phyloP scores from a whole-genome alignment of 345 rosid genomes.

The Sisymbrium irio region DNA sequence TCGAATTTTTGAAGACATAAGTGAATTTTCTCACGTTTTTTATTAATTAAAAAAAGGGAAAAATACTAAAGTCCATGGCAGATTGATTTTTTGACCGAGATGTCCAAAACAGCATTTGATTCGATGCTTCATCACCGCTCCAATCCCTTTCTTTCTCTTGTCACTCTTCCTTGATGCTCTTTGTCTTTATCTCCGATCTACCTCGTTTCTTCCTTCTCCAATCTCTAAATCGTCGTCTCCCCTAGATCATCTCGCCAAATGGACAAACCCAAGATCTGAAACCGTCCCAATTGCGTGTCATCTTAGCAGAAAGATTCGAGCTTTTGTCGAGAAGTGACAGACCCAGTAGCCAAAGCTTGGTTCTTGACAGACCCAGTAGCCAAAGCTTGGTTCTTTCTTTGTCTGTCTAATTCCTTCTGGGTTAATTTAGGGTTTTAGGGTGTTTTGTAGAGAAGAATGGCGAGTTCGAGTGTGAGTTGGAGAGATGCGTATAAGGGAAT shows the following conservation, averaged over 20 bases:
- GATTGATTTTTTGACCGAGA: too few relatives aligned
- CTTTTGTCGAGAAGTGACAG: not conserved
- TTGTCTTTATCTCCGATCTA: constrained; percentile 5
- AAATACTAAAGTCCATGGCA: too few relatives aligned
- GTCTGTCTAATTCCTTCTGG: not conserved
- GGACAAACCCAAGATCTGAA: constrained; percentile 24
- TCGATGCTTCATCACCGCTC: not conserved
- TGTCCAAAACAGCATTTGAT: too few relatives aligned
- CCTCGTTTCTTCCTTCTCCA: not conserved
- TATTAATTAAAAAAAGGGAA: too few relatives aligned
- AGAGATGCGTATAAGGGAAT: constrained; percentile 55
- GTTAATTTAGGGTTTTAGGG: constrained; percentile 1
- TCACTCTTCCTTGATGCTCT: constrained; percentile 3
- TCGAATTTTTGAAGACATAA: too few relatives aligned
- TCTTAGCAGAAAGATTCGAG: not conserved
- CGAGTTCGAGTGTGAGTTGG: constrained; percentile 34
- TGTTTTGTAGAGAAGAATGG: constrained; percentile 14
- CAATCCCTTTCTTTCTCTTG: not conserved
- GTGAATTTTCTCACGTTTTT: too few relatives aligned
- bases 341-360: too few relatives aligned
- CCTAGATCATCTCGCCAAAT: constrained; percentile 19
- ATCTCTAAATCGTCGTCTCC: constrained; percentile 4
- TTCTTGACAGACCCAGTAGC: constrained; percentile 12
- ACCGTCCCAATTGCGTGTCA: not conserved
- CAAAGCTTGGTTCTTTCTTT: not conserved